phyloP scores from a whole-genome alignment of 768 basidiomycete genomes.

The Rhizopogon sp. region DNA sequence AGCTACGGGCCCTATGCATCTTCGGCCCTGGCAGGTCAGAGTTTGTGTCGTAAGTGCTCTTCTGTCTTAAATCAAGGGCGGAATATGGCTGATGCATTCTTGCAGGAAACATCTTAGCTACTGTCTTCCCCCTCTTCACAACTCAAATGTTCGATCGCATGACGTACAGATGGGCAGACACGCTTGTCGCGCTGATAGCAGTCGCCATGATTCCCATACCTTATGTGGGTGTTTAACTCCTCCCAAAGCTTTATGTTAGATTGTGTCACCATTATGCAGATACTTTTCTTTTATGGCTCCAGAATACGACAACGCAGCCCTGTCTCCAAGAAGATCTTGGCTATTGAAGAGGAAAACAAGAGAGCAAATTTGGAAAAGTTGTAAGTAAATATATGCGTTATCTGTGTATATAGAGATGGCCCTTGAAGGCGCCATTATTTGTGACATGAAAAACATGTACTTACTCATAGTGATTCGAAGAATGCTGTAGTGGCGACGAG shows the following conservation, averaged over 20 bases:
- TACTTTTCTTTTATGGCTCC: constrained; percentile 29
- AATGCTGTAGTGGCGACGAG: no score
- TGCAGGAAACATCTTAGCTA: constrained; percentile 46
- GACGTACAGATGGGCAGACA: constrained; percentile 57
- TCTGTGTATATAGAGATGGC: not conserved
- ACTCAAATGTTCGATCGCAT: constrained; percentile 52
- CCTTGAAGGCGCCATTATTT: no score
- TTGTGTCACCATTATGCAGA: constrained; percentile 3
- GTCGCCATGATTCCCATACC: constrained; percentile 55
- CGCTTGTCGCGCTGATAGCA: constrained; percentile 50
- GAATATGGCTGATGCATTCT: not conserved
- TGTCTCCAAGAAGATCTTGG: constrained; percentile 15
- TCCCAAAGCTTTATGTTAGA: not conserved
- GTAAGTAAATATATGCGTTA: not conserved
- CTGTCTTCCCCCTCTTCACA: constrained; percentile 60
- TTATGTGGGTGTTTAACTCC: constrained; percentile 33
- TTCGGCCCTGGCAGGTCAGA: constrained; percentile 65
- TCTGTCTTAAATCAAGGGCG: not conserved
- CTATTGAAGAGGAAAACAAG: constrained; percentile 5
- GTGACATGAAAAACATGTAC: no score
- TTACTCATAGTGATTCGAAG: no score
- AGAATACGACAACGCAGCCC: constrained; percentile 27
- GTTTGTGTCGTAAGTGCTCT: constrained; percentile 44
- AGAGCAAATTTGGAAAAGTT: not conserved
- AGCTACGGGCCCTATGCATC: constrained; percentile 61